Evolutionary conservation across 495 filamentous ascomycete genomes (phyloP).

Genomic region (Rostrohypoxylon terebratum): DNA sequence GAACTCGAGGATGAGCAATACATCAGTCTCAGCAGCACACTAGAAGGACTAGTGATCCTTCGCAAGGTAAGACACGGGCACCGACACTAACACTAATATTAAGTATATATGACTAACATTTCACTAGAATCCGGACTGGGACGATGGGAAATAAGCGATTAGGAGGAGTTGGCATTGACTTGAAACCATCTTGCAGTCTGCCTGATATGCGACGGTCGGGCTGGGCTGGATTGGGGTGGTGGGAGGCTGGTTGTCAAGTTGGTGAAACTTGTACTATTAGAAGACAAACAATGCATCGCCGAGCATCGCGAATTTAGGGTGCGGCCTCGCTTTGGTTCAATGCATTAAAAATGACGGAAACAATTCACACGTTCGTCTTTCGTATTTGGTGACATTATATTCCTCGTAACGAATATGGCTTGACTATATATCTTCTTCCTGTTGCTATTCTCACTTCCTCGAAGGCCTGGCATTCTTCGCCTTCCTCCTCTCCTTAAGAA

Average conservation of each 20-base stretch:
- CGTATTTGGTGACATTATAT: conserved; percentile 4
- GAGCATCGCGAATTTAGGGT: conserved; percentile 39
- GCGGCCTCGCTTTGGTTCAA: conserved; percentile 33
- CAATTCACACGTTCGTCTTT: conserved; percentile 6
- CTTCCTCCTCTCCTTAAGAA: conserved; percentile 76
- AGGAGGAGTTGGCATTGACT: background rate
- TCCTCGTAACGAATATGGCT: conserved; percentile 26
- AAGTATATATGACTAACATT: conserved; percentile 35
- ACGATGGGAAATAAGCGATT: conserved; percentile 53
- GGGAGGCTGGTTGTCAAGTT: background rate
- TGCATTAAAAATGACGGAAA: conserved; percentile 45
- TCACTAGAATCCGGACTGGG: conserved; percentile 62
- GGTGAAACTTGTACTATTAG: conserved; percentile 44
- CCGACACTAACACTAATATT: conserved; percentile 23
- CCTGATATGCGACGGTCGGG: background rate
- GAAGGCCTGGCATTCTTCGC: conserved; percentile 92
- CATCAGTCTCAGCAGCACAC: conserved; percentile 84
- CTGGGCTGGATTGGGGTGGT: background rate
- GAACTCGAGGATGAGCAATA: conserved; percentile 99
- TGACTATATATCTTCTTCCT: conserved; percentile 10
- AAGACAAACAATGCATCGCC: conserved; percentile 45
- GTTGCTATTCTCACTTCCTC: conserved; percentile 62
- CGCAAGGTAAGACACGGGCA: conserved; percentile 78
- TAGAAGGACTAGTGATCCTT: conserved; percentile 96
- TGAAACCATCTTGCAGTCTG: background rate